These are phyloP conservation scores for Pseudogymnoascus sp. DNA, from an alignment of 2,329 filamentous ascomycete genomes.

Conservation along the genomic window DNA sequence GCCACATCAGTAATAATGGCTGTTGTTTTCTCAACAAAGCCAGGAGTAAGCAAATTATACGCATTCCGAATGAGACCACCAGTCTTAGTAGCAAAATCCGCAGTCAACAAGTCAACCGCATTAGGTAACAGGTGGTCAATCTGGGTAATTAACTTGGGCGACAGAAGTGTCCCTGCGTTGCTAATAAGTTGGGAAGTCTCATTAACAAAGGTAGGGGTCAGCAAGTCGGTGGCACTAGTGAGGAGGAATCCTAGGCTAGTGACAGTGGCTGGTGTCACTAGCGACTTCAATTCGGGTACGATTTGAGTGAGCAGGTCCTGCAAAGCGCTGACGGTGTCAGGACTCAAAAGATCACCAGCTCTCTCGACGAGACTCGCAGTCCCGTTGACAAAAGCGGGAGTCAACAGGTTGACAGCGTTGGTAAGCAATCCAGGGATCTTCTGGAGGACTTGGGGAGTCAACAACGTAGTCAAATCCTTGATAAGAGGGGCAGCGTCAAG, in stretches of 20 bases:
- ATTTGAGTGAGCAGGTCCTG: neutral
- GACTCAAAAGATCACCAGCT: neutral
- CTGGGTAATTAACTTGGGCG: neutral
- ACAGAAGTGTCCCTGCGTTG: neutral
- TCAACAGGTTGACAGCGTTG: constrained; percentile 33
- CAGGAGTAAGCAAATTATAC: constrained; percentile 18
- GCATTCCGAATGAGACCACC: constrained; percentile 1
- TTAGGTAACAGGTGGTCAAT: neutral
- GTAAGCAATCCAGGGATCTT: constrained; percentile 30
- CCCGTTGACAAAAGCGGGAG: constrained; percentile 15
- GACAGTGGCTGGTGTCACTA: constrained; percentile 14
- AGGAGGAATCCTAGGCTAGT: constrained; percentile 30
- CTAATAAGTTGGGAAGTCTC: neutral
- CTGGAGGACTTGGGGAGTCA: constrained; percentile 14
- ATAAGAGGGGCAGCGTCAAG: neutral
- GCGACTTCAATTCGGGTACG: neutral
- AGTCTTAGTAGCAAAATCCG: neutral
- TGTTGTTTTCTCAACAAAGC: neutral
- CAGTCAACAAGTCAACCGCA: neutral
- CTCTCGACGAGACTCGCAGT: neutral
- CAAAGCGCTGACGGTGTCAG: neutral
- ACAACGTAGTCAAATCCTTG: neutral
- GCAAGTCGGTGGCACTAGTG: constrained; percentile 31
- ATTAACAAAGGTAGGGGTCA: constrained; percentile 23
- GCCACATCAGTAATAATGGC: neutral